These are phyloP conservation scores for Leccinum variicolor DNA, from an alignment of 768 basidiomycete genomes.

Conservation along the genomic window DNA sequence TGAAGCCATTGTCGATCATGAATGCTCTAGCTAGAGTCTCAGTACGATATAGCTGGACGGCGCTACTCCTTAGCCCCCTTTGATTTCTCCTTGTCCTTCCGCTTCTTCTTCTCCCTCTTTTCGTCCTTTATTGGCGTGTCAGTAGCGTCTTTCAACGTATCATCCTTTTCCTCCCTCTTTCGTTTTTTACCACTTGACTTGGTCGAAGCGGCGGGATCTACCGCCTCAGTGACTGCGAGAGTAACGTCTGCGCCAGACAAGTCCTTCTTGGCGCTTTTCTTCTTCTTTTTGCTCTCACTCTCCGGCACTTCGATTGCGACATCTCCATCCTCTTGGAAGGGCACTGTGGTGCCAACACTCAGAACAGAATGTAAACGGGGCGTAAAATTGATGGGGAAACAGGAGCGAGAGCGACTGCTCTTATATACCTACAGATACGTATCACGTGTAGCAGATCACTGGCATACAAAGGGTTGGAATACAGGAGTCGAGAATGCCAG, in stretches of 20 bases:
- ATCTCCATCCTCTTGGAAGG: slow-evolving; percentile 10
- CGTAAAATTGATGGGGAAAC: no score
- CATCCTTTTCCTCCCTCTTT: slow-evolving; percentile 15
- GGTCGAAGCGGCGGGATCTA: slow-evolving; percentile 8
- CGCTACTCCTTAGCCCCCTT: slow-evolving; percentile 3
- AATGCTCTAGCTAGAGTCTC: no score
- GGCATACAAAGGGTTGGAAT: no score
- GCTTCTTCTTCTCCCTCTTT: slow-evolving; percentile 32
- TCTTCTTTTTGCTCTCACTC: slow-evolving; percentile 24
- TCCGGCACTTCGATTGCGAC: neutral
- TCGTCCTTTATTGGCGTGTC: slow-evolving; percentile 14
- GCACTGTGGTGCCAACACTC: no score
- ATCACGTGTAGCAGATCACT: no score
- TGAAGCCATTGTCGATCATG: no score
- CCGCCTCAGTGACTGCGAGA: slow-evolving; percentile 6
- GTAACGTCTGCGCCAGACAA: slow-evolving; percentile 3
- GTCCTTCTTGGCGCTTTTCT: slow-evolving; percentile 19
- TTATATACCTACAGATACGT: no score
- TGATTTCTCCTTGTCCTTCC: slow-evolving; percentile 17
- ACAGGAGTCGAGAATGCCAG: no score
- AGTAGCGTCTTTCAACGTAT: slow-evolving; percentile 1
- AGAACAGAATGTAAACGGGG: no score
- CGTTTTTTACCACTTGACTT: slow-evolving; percentile 25
- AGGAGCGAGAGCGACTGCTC: no score
- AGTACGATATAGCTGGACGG: no score